Conservation (phyloP, 73 alveolate species). For the Symbiodinium natans region DNA sequence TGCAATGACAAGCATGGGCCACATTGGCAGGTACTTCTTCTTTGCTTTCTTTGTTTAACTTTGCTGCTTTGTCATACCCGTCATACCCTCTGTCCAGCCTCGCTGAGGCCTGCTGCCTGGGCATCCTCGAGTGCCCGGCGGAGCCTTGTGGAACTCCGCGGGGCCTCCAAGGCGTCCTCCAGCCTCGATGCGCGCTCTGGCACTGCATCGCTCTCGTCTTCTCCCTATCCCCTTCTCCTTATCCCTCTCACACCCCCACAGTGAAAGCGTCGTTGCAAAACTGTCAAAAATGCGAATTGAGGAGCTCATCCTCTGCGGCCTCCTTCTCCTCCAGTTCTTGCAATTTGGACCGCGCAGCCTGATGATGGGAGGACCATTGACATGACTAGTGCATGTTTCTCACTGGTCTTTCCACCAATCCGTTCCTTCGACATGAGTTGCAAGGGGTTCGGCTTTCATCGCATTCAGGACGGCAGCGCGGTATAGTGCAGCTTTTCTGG, state of each 20-base stretch:
- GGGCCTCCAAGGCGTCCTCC: conserved; percentile 56
- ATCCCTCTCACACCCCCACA: no score
- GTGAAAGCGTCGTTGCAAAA: no score
- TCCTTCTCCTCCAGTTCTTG: conserved; percentile 60
- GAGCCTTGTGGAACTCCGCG: conserved; percentile 40
- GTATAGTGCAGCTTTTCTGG: no score
- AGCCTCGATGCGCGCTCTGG: conserved; percentile 7
- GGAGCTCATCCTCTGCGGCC: conserved; percentile 59
- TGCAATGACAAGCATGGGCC: no score
- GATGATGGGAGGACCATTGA: no score
- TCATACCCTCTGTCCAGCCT: not conserved
- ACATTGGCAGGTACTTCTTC: no score
- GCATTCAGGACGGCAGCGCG: no score
- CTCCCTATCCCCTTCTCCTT: no score
- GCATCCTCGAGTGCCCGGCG: conserved; percentile 69
- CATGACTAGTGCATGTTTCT: no score
- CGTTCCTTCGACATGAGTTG: not conserved
- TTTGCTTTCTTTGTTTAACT: no score
- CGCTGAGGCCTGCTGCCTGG: conserved; percentile 53
- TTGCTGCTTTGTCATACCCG: not conserved
- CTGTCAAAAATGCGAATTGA: not conserved
- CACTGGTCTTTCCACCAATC: no score
- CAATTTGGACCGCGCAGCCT: conserved; percentile 59
- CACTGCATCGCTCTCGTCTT: not conserved
- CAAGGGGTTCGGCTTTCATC: no score